Conservation (phyloP, 2,329 filamentous ascomycete species). For the Thelonectria discophora region DNA sequence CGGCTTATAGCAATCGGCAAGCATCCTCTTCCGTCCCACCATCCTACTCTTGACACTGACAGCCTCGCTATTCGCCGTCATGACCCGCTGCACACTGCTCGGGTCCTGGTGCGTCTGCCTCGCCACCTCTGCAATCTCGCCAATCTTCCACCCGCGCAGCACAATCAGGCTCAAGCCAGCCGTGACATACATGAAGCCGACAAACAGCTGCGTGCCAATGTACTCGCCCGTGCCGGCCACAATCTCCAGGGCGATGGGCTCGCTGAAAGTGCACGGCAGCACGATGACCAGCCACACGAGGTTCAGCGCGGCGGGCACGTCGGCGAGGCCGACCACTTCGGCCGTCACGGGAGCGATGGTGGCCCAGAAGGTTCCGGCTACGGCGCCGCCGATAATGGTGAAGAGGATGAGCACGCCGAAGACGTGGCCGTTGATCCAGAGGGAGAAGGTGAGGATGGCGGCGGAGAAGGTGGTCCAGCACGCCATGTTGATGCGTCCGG, state of each 20-base stretch:
- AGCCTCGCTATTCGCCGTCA: constrained; percentile 44
- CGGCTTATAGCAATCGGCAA: constrained; percentile 44
- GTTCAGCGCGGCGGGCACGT: constrained; percentile 73
- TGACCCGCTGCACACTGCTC: constrained; percentile 44
- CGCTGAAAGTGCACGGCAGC: constrained; percentile 74
- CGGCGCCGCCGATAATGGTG: constrained; percentile 72
- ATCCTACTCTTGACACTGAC: constrained; percentile 42
- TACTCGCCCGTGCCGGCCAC: constrained; percentile 56
- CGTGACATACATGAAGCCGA: constrained; percentile 67
- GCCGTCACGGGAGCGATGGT: constrained; percentile 75
- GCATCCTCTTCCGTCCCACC: constrained; percentile 45
- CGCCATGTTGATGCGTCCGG: constrained; percentile 79
- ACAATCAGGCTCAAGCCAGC: constrained; percentile 49
- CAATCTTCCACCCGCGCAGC: constrained; percentile 52
- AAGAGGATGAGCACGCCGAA: constrained; percentile 78
- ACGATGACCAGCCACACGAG: constrained; percentile 77
- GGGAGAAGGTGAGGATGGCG: constrained; percentile 71
- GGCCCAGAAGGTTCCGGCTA: constrained; percentile 77
- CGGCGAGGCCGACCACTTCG: constrained; percentile 75
- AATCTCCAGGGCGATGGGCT: constrained; percentile 70
- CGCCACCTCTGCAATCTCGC: constrained; percentile 46
- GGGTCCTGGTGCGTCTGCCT: constrained; percentile 43
- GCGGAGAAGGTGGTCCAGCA: constrained; percentile 69
- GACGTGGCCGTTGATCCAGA: constrained; percentile 74
- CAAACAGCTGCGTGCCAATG: constrained; percentile 65